Conservation (phyloP, 78 protist genomes). For the Pelomyxa schiedti region DNA sequence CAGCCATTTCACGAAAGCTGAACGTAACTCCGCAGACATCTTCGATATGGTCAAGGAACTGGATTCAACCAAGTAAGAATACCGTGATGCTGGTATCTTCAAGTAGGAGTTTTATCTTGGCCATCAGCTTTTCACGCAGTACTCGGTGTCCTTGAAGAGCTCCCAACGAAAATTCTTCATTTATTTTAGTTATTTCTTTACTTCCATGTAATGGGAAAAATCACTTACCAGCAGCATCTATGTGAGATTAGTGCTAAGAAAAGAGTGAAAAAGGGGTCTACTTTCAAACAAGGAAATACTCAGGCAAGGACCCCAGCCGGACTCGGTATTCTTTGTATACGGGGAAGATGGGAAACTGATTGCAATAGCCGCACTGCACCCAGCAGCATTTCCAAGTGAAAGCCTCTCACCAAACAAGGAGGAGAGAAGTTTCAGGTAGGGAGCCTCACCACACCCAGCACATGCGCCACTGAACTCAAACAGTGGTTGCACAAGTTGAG, state of each 20-base stretch:
- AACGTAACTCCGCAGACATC: too few species aligned
- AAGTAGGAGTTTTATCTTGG: neutral
- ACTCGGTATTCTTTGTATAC: conserved; percentile 32
- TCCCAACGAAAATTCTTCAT: neutral
- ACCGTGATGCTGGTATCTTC: too few species aligned
- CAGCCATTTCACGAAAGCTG: neutral
- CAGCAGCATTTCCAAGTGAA: conserved; percentile 59
- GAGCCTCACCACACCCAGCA: conserved; percentile 68
- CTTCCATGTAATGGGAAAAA: neutral
- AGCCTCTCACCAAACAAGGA: conserved; percentile 55
- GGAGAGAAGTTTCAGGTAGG: conserved; percentile 45
- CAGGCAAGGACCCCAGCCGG: conserved; percentile 76
- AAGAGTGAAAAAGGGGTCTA: too few species aligned
- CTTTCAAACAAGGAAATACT: conserved; percentile 66
- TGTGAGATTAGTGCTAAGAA: too few species aligned
- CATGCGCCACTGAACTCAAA: conserved; percentile 69
- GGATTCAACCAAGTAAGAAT: too few species aligned
- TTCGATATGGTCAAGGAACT: too few species aligned
- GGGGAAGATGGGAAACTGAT: conserved; percentile 27
- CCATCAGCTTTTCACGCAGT: neutral
- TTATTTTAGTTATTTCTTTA: neutral
- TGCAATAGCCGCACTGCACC: conserved; percentile 61
- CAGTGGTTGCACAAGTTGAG: conserved; percentile 41
- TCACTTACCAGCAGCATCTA: too few species aligned
- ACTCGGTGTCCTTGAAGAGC: neutral